Evolutionary conservation across 2,329 filamentous ascomycete genomes (phyloP).

Genomic region (Botryotinia convoluta): DNA sequence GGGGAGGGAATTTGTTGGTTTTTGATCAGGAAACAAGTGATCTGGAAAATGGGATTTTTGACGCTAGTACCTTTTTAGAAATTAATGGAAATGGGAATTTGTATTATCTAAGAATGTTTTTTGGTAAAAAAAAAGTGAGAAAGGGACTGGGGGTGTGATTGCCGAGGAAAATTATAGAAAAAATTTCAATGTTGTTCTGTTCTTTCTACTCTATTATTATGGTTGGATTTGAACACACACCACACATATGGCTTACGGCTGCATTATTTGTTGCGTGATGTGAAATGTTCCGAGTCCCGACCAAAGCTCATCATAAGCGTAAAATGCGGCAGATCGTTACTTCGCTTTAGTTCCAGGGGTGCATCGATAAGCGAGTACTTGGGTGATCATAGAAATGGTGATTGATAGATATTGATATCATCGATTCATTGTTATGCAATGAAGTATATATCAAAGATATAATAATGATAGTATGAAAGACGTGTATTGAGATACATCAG

Average conservation of each 20-base stretch:
- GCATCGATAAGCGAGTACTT: conserved; percentile 14
- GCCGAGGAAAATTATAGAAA: not conserved
- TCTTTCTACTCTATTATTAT: not conserved
- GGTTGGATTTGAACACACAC: not conserved
- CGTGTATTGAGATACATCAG: no score
- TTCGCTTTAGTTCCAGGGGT: conserved; percentile 12
- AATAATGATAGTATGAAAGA: no score
- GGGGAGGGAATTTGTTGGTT: conserved; percentile 9
- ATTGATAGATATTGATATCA: not conserved
- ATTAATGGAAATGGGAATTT: not conserved
- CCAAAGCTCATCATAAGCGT: not conserved
- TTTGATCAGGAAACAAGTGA: conserved; percentile 4
- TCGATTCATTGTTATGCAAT: not conserved
- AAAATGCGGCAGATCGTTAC: not conserved
- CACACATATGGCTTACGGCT: not conserved
- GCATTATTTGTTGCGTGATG: not conserved
- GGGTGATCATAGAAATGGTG: not conserved
- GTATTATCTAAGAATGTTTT: not conserved
- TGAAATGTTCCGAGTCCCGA: not conserved
- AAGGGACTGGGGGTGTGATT: not conserved
- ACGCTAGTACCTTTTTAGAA: conserved; percentile 18
- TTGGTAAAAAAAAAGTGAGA: not conserved
- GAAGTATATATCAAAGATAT: not conserved
- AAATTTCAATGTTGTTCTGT: not conserved
- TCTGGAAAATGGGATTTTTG: conserved; percentile 2